These are phyloP conservation scores for Camellia japonica DNA, from an alignment of 148 eudicot genomes.

Conservation along the genomic window DNA sequence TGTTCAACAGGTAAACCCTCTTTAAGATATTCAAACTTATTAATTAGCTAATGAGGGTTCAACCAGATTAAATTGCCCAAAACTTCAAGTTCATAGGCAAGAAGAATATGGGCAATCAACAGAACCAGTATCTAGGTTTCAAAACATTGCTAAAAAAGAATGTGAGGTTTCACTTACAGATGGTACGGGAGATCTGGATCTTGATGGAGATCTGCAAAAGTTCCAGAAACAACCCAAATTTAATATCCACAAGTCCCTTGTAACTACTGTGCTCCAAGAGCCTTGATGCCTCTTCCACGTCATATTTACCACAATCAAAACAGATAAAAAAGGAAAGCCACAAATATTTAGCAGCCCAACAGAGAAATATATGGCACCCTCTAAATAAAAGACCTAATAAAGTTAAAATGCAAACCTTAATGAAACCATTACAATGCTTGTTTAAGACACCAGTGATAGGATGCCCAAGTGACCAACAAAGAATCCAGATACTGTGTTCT, in stretches of 20 bases:
- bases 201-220: constrained; percentile 99
- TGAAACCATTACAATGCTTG: constrained; percentile 8
- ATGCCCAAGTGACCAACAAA: constrained; percentile 37
- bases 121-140: neutral
- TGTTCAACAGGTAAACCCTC: neutral
- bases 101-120: neutral
- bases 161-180: constrained; percentile 60
- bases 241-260: constrained; percentile 63
- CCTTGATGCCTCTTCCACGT: constrained; percentile 74
- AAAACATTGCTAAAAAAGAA: neutral
- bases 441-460: constrained; percentile 24
- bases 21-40: neutral
- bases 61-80: neutral
- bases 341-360: constrained; percentile 24
- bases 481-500: constrained; percentile 49
- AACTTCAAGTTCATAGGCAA: neutral
- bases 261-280: constrained; percentile 69
- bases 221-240: constrained; percentile 84
- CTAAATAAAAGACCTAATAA: neutral
- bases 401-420: constrained; percentile 20
- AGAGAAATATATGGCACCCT: neutral
- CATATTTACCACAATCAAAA: constrained; percentile 52
- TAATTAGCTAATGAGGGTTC: neutral
- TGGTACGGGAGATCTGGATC: constrained; percentile 83
- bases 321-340: constrained; percentile 29